phyloP scores from a whole-genome alignment of 2,329 filamentous ascomycete species.

The Penicillium sp. region DNA sequence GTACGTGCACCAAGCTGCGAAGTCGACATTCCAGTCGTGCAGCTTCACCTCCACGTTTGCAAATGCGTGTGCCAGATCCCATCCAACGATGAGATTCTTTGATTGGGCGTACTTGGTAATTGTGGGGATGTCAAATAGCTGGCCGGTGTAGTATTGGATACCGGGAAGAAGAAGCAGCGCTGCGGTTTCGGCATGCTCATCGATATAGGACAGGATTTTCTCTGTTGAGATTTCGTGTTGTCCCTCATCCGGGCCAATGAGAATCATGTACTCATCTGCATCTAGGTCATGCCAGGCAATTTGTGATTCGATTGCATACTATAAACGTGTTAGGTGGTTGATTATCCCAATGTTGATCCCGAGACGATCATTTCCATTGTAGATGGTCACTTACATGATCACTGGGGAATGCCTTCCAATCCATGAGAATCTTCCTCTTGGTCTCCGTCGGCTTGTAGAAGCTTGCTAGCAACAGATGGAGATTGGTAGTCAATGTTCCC shows the following conservation, averaged over 20 bases:
- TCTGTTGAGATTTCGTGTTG: slow-evolving; percentile 65
- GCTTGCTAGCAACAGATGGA: slow-evolving; percentile 76
- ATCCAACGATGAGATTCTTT: slow-evolving; percentile 70
- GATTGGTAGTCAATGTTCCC: slow-evolving; percentile 78
- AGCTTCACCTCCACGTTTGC: slow-evolving; percentile 76
- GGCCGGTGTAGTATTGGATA: slow-evolving; percentile 88
- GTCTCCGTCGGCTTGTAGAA: slow-evolving; percentile 70
- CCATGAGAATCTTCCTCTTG: slow-evolving; percentile 73
- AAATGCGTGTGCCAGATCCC: slow-evolving; percentile 82
- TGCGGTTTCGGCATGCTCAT: slow-evolving; percentile 67
- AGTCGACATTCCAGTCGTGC: slow-evolving; percentile 87
- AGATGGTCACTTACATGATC: slow-evolving; percentile 61
- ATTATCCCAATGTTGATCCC: not conserved
- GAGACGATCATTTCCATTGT: not conserved
- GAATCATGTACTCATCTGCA: slow-evolving; percentile 66
- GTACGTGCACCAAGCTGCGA: slow-evolving; percentile 90
- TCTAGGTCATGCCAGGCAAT: slow-evolving; percentile 68
- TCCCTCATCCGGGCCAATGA: slow-evolving; percentile 63
- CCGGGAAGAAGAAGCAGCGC: slow-evolving; percentile 79
- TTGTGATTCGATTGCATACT: slow-evolving; percentile 83
- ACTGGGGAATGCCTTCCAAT: slow-evolving; percentile 85
- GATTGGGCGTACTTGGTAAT: slow-evolving; percentile 75
- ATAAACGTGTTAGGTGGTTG: slow-evolving; percentile 15
- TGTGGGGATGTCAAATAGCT: slow-evolving; percentile 73
- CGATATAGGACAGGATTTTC: slow-evolving; percentile 69